phyloP scores from a whole-genome alignment of 208 protist genomes.

The Hexamita inflata region DNA sequence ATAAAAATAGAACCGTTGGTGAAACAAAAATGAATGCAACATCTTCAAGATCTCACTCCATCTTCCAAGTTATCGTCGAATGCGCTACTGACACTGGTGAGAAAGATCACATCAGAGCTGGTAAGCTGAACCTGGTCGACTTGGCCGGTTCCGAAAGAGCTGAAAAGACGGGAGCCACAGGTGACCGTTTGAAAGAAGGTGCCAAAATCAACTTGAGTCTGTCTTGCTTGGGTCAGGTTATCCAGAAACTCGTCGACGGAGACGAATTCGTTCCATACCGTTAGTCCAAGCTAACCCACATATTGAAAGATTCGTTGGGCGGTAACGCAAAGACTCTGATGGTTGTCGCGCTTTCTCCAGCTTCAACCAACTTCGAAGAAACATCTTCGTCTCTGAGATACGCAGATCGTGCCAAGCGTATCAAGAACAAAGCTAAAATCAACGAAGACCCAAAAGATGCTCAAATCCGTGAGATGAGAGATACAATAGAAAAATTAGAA shows the following conservation, averaged over 20 bases:
- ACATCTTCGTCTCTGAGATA: constrained; percentile 37
- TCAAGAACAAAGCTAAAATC: constrained; percentile 41
- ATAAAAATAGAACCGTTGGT: constrained; percentile 16
- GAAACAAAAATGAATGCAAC: constrained; percentile 28
- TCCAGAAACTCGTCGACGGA: constrained; percentile 29
- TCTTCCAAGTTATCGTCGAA: constrained; percentile 9
- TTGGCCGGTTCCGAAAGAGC: constrained; percentile 37
- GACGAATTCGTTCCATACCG: constrained; percentile 47
- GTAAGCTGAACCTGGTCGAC: constrained; percentile 44
- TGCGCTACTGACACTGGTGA: background rate
- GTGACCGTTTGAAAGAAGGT: constrained; percentile 30
- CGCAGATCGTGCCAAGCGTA: constrained; percentile 33
- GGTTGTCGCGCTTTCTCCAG: constrained; percentile 45
- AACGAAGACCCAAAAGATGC: constrained; percentile 41
- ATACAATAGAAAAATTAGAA: constrained; percentile 10
- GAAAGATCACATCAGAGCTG: background rate
- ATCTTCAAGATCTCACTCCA: constrained; percentile 24
- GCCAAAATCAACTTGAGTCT: constrained; percentile 31
- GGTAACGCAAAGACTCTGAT: constrained; percentile 50
- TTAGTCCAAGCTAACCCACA: constrained; percentile 71
- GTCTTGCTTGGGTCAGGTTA: constrained; percentile 12
- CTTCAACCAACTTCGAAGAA: constrained; percentile 49
- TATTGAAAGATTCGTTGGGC: constrained; percentile 58
- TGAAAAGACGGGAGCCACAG: constrained; percentile 29
- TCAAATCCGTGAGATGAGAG: constrained; percentile 25